These are phyloP conservation scores for Cladosporium sp. DNA, from an alignment of 2,329 filamentous ascomycete genomes.

Conservation along the genomic window DNA sequence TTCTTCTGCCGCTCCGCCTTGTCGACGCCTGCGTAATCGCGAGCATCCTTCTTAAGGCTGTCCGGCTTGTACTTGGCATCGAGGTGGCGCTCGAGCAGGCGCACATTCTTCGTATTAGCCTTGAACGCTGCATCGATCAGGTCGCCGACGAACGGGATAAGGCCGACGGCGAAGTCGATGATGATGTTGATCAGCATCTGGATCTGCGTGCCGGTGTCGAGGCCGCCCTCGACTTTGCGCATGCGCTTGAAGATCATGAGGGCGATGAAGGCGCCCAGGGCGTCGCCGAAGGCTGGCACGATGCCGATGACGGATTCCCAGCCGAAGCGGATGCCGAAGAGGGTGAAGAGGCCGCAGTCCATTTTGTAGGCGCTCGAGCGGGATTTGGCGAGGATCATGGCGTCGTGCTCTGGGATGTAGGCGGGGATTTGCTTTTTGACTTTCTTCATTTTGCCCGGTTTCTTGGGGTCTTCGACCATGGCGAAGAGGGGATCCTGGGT, in stretches of 20 bases:
- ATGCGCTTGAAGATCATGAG: slow-evolving; percentile 74
- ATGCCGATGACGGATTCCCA: slow-evolving; percentile 86
- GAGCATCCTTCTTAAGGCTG: slow-evolving; percentile 29
- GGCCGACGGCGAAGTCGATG: slow-evolving; percentile 71
- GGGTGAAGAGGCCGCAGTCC: slow-evolving; percentile 80
- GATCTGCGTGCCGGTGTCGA: slow-evolving; percentile 62
- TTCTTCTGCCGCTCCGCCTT: slow-evolving; percentile 39
- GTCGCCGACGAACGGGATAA: slow-evolving; percentile 77
- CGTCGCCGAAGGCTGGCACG: slow-evolving; percentile 78
- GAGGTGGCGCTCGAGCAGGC: slow-evolving; percentile 68
- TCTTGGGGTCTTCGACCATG: slow-evolving; percentile 71
- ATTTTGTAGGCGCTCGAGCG: slow-evolving; percentile 83
- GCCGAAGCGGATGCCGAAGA: slow-evolving; percentile 80
- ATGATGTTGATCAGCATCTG: slow-evolving; percentile 81
- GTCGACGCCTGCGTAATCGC: slow-evolving; percentile 32
- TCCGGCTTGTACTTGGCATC: slow-evolving; percentile 65
- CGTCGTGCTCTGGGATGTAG: slow-evolving; percentile 82
- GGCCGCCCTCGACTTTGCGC: slow-evolving; percentile 72
- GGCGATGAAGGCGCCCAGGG: slow-evolving; percentile 71
- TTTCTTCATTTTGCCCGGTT: slow-evolving; percentile 75
- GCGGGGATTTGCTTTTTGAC: slow-evolving; percentile 80
- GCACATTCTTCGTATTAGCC: slow-evolving; percentile 75
- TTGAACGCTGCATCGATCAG: slow-evolving; percentile 71
- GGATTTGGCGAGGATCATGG: slow-evolving; percentile 78
- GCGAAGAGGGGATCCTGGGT: slow-evolving; percentile 87